Evolutionary conservation across 1,284 basidiomycete species (phyloP).

Genomic region (Agaricales sp.): DNA sequence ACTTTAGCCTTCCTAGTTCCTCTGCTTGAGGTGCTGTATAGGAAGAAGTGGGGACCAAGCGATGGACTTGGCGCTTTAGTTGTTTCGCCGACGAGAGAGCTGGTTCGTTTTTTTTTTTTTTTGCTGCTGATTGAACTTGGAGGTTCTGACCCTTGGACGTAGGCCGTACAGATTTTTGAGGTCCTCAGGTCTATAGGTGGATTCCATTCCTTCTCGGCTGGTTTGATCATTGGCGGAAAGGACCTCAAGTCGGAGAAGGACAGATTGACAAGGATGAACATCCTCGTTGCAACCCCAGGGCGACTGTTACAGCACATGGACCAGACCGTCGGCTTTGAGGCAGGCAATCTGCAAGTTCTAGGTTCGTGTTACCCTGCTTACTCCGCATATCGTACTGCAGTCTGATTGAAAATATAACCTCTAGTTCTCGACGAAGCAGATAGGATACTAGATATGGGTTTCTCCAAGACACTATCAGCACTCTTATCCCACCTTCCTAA

Average conservation of each 20-base stretch:
- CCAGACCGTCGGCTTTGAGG: constrained; percentile 92
- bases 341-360: constrained; percentile 85
- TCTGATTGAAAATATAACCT: no score
- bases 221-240: constrained; percentile 95
- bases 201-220: constrained; percentile 88
- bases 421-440: constrained; percentile 95
- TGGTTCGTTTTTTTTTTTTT: constrained; percentile 40
- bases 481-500: constrained; percentile 82
- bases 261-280: constrained; percentile 88
- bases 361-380: constrained; percentile 35
- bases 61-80: constrained; percentile 89
- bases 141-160: constrained; percentile 3
- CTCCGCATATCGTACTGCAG: background rate
- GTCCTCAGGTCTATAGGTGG: constrained; percentile 89
- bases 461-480: constrained; percentile 82
- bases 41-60: constrained; percentile 69
- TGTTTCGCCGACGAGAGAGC: constrained; percentile 91
- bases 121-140: background rate
- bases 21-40: constrained; percentile 65
- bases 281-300: constrained; percentile 94
- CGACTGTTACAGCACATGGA: constrained; percentile 96
- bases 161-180: constrained; percentile 97
- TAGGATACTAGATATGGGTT: constrained; percentile 94
- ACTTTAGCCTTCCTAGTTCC: constrained; percentile 79
- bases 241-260: constrained; percentile 90